phyloP scores from a whole-genome alignment of 2,329 filamentous ascomycete genomes.

The Fusarium sp. region DNA sequence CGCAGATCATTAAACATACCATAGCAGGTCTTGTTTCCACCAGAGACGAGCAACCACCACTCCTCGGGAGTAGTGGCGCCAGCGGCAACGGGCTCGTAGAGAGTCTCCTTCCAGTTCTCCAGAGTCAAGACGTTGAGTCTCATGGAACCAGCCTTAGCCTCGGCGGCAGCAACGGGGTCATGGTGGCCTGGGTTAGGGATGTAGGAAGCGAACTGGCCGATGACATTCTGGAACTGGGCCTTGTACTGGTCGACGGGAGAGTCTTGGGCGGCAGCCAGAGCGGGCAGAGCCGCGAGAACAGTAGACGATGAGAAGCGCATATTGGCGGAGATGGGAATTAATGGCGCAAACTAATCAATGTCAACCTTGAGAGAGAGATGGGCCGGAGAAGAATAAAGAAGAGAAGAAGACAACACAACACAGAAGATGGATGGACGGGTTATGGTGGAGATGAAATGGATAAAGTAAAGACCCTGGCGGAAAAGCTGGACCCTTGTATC shows the following conservation, averaged over 20 bases:
- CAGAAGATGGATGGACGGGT: constrained; percentile 34
- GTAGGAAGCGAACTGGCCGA: constrained; percentile 69
- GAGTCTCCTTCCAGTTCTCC: constrained; percentile 76
- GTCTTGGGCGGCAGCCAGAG: constrained; percentile 65
- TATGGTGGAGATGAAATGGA: constrained; percentile 41
- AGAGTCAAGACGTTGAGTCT: constrained; percentile 69
- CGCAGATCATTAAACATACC: constrained; percentile 55
- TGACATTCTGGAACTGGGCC: constrained; percentile 72
- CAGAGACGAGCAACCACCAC: constrained; percentile 81
- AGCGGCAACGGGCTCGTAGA: constrained; percentile 71
- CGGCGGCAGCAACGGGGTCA: constrained; percentile 56
- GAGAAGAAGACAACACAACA: constrained; percentile 24
- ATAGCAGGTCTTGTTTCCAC: constrained; percentile 82
- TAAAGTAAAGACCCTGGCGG: constrained; percentile 37
- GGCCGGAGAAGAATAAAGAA: constrained; percentile 16
- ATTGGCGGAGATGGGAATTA: constrained; percentile 42
- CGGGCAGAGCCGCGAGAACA: constrained; percentile 65
- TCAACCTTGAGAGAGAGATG: constrained; percentile 10
- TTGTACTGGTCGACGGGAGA: constrained; percentile 67
- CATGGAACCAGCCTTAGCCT: constrained; percentile 56
- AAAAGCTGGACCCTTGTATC: constrained; percentile 43
- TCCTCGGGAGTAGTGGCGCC: constrained; percentile 74
- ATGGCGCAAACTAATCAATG: constrained; percentile 6
- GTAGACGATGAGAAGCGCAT: constrained; percentile 70
- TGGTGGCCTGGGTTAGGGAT: constrained; percentile 61